Evolutionary conservation across 179 eudicot genomes (phyloP), one percentile per base, ranked within the genome.

Genomic region (Vitellaria paradoxa): DNA sequence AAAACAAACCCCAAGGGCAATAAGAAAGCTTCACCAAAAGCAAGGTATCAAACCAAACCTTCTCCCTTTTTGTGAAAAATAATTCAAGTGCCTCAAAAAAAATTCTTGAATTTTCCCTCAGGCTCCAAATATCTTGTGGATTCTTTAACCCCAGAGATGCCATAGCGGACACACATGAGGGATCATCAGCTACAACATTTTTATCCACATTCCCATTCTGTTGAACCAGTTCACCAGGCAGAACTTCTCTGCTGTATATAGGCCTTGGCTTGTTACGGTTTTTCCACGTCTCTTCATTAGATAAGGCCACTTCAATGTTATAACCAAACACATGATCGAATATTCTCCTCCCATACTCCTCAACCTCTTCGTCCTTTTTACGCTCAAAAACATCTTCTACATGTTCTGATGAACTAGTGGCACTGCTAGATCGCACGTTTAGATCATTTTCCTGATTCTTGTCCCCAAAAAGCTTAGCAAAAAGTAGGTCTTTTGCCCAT

Each of bases 201-300:
- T 79, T 81, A 59, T 82, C 87, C 47, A 62, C 59, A 64, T 85
- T 86, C 24, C 99, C 99, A 75, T 95, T 95, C 72, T 82, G 86
- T 52, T 77, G 89, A 75, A 68, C 9, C 14, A 3, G 71, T 71
- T 82, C 88, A 55, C 63, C 80, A 49, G 82, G 76, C 68, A 84
- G 78, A 70, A 87, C 87, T 83, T 95, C 98, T 78, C 59, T 87
- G 70, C 63, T 76, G 81, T 90, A 95, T 49, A 93, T 81, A 74
- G 99, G 98, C 85, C 85, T 91, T 67, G 99, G 99, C 74, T 81
- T 89, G 72, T 79, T 84, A 63, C 99, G 97, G 65, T 89, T 88
- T 87, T 89, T 95, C 99, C 99, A 95, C n/a, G 98, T 91, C 84
- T 95, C 99, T 74, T 95, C 96, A 76, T 91, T 95, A 60, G 96